Evolutionary conservation across 352 stramenopile genomes (phyloP).

Genomic region (Phytophthora pluvialis): DNA sequence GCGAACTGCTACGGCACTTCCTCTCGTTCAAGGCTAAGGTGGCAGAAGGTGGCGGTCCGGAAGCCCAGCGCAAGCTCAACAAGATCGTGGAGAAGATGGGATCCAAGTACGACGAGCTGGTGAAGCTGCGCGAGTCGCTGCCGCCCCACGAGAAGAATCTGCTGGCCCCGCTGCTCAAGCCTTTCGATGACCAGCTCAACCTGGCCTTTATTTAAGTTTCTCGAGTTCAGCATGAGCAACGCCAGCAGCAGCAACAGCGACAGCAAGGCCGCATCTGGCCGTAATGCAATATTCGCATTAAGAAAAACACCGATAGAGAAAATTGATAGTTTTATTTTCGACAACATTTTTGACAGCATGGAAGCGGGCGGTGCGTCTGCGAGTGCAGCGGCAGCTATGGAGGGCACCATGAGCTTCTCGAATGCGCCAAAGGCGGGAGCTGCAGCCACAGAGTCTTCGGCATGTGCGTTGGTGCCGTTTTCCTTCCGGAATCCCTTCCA

Average conservation of each 20-base stretch:
- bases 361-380: slow-evolving; percentile 3
- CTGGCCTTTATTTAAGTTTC: slow-evolving; percentile 80
- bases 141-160: slow-evolving; percentile 86
- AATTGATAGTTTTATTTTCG: slow-evolving; percentile 5
- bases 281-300: slow-evolving; percentile 33
- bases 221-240: background rate
- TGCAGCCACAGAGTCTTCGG: slow-evolving; percentile 10
- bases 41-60: slow-evolving; percentile 51
- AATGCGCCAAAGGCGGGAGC: background rate
- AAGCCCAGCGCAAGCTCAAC: slow-evolving; percentile 81
- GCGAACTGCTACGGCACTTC: slow-evolving; percentile 84
- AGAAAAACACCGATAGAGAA: slow-evolving; percentile 36
- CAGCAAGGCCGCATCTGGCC: too few species aligned
- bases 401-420: slow-evolving; percentile 9
- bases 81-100: slow-evolving; percentile 89
- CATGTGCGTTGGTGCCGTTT: slow-evolving; percentile 63
- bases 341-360: slow-evolving; percentile 14
- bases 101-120: slow-evolving; percentile 87
- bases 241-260: background rate
- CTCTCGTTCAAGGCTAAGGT: slow-evolving; percentile 82
- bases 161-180: slow-evolving; percentile 82
- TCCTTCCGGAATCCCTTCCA: slow-evolving; percentile 82
- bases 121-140: slow-evolving; percentile 82
- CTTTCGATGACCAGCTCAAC: slow-evolving; percentile 89
- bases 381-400: slow-evolving; percentile 24